A percentile compares a stretch with the other conserved stretches of the same genome.
Conservation (phyloP, 1,284 basidiomycete species). For the Rhodotorula sp. region DNA sequence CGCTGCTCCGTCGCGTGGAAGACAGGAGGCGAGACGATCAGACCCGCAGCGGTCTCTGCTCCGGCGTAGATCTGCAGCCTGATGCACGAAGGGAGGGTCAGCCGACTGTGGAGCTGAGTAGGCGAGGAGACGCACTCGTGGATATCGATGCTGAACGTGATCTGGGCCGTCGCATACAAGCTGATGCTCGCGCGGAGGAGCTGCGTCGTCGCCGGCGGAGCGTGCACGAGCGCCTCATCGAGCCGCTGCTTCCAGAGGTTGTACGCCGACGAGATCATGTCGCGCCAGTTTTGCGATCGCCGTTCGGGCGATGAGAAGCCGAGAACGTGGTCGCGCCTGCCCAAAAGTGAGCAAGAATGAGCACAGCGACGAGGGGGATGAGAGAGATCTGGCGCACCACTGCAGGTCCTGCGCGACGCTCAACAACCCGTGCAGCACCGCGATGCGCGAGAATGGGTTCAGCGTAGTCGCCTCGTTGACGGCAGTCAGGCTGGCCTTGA, state of each 20-base stretch:
- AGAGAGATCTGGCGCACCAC: slow-evolving; percentile 31
- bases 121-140: slow-evolving; percentile 31
- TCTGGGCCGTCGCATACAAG: slow-evolving; percentile 46
- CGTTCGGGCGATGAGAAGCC: slow-evolving; percentile 45
- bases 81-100: background rate
- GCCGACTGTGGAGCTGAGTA: too few relatives aligned
- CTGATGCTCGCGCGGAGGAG: slow-evolving; percentile 45
- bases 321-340: slow-evolving; percentile 42
- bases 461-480: slow-evolving; percentile 37
- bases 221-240: slow-evolving; percentile 41
- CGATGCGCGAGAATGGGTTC: slow-evolving; percentile 44
- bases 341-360: too few relatives aligned
- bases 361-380: too few relatives aligned
- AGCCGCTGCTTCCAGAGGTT: slow-evolving; percentile 46
- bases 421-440: slow-evolving; percentile 43
- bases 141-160: slow-evolving; percentile 45
- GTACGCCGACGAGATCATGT: slow-evolving; percentile 45
- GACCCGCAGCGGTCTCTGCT: slow-evolving; percentile 38
- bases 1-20: slow-evolving; percentile 35
- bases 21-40: slow-evolving; percentile 39
- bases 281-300: slow-evolving; percentile 42
- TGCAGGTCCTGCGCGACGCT: slow-evolving; percentile 45
- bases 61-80: slow-evolving; percentile 46
- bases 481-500: slow-evolving; percentile 44
- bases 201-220: slow-evolving; percentile 38